These are phyloP conservation scores for Hypoxylon sp. DNA, from an alignment of 2,329 filamentous ascomycete genomes.

Conservation along the genomic window DNA sequence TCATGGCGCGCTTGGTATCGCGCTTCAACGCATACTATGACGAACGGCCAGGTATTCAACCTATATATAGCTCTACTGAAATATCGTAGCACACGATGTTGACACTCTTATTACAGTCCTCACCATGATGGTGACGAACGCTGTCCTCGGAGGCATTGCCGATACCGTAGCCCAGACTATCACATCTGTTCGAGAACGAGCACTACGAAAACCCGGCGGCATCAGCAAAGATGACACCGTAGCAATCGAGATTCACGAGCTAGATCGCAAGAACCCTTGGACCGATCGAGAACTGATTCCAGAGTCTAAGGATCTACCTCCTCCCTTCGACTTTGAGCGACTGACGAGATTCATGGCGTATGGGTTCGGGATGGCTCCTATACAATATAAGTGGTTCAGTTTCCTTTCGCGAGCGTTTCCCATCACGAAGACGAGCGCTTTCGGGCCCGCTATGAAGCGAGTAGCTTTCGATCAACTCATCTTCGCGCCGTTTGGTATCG, in stretches of 20 bases:
- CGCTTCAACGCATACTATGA: slow-evolving; percentile 97
- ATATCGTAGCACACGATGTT: background rate
- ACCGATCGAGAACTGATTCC: slow-evolving; percentile 75
- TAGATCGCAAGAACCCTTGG: slow-evolving; percentile 83
- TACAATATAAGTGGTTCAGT: slow-evolving; percentile 96
- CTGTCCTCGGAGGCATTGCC: slow-evolving; percentile 92
- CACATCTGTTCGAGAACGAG: slow-evolving; percentile 81
- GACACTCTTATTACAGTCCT: slow-evolving; percentile 70
- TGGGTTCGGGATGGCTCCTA: slow-evolving; percentile 93
- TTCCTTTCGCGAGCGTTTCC: slow-evolving; percentile 88
- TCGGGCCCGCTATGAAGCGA: slow-evolving; percentile 85
- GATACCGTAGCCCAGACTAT: slow-evolving; percentile 96
- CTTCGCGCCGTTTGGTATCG: slow-evolving; percentile 90
- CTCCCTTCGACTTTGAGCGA: slow-evolving; percentile 95
- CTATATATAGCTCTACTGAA: background rate
- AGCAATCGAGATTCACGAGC: slow-evolving; percentile 88
- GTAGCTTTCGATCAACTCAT: slow-evolving; percentile 93
- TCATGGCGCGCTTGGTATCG: slow-evolving; percentile 83
- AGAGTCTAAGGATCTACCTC: slow-evolving; percentile 73
- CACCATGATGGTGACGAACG: slow-evolving; percentile 99
- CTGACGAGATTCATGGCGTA: slow-evolving; percentile 97
- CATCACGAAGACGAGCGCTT: slow-evolving; percentile 80
- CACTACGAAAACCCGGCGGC: slow-evolving; percentile 72
- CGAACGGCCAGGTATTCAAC: slow-evolving; percentile 78
- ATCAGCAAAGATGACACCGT: slow-evolving; percentile 74